Conservation (phyloP, 2,329 filamentous ascomycete genomes). For the Clathrospora elynae region DNA sequence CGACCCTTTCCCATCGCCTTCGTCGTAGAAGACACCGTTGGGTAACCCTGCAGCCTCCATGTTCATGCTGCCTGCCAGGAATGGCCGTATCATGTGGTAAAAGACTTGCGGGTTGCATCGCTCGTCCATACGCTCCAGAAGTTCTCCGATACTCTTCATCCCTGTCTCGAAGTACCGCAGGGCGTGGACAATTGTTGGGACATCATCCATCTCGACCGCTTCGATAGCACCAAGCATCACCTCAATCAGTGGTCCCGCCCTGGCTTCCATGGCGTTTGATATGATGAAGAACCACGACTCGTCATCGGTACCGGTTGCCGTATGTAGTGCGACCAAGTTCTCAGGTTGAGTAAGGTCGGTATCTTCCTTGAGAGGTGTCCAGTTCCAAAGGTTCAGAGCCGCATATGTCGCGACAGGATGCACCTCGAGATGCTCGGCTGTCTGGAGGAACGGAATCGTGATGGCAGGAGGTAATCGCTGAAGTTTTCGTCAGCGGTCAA, state of each 20-base stretch:
- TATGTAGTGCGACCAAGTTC: constrained; percentile 37
- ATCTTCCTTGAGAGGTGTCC: constrained; percentile 25
- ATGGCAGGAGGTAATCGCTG: constrained; percentile 41
- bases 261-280: constrained; percentile 59
- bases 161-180: constrained; percentile 50
- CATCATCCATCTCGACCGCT: constrained; percentile 50
- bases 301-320: constrained; percentile 42
- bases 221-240: constrained; percentile 55
- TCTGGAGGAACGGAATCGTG: constrained; percentile 36
- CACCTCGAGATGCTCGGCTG: constrained; percentile 41
- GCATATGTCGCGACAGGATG: constrained; percentile 44
- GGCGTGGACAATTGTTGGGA: constrained; percentile 45
- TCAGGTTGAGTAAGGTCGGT: constrained; percentile 36
- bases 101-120: constrained; percentile 56
- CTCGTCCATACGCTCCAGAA: constrained; percentile 59
- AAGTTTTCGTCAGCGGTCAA: constrained; percentile 12
- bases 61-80: constrained; percentile 60
- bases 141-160: constrained; percentile 47
- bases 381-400: constrained; percentile 46
- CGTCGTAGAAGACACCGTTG: constrained; percentile 59
- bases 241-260: constrained; percentile 54
- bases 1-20: constrained; percentile 54
- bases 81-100: constrained; percentile 59
- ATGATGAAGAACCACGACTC: constrained; percentile 57
- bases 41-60: constrained; percentile 59